Conservation (phyloP, 306 rosid species). For the barrel medic (Medicago truncatula) region DNA sequence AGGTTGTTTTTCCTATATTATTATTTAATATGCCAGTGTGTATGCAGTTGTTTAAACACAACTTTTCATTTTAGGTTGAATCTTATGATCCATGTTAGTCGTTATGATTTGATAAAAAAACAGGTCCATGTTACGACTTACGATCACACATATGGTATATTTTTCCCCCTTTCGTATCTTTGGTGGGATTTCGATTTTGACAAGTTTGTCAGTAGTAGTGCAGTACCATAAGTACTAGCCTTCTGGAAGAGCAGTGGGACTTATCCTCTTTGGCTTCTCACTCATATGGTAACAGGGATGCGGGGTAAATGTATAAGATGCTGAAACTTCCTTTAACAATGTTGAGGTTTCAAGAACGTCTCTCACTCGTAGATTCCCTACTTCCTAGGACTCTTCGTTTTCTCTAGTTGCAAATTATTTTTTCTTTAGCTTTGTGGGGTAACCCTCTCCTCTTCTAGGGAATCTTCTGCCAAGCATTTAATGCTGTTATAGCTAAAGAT, state of each 20-base stretch:
- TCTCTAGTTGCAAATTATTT: background rate
- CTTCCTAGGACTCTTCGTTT: background rate
- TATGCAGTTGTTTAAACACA: background rate
- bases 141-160: background rate
- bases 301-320: constrained; percentile 6
- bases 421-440: background rate
- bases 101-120: background rate
- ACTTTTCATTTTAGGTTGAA: background rate
- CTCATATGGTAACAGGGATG: constrained; percentile 14
- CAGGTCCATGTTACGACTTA: background rate
- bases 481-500: background rate
- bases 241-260: constrained; percentile 13
- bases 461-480: background rate
- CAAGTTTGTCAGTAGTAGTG: background rate
- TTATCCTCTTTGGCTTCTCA: constrained; percentile 22
- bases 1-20: background rate
- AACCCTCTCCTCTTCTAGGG: constrained; percentile 8
- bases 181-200: constrained; percentile 9
- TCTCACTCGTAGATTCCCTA: constrained; percentile 20
- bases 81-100: background rate
- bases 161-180: background rate
- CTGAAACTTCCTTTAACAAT: constrained; percentile 14
- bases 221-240: background rate
- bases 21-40: background rate
- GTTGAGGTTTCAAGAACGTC: constrained; percentile 11